Percentiles rank a stretch among this genome's conserved stretches.
These are phyloP conservation scores for Bipolaris bicolor DNA, from an alignment of 2,329 filamentous ascomycete species.

Conservation along the genomic window DNA sequence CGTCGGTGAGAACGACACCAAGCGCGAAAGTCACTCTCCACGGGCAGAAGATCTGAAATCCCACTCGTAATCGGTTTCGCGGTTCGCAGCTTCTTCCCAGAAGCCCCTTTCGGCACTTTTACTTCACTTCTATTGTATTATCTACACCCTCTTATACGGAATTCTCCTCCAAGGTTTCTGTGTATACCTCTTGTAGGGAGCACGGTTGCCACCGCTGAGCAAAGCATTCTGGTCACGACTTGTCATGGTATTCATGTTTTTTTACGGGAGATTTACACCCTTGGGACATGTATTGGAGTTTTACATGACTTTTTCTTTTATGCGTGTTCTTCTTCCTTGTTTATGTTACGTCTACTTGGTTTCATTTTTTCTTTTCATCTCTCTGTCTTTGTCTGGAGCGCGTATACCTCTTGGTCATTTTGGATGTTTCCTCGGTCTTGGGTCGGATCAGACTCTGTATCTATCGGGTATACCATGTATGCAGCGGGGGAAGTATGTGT, in stretches of 20 bases:
- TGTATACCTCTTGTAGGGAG: slow-evolving; percentile 23
- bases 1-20: slow-evolving; percentile 38
- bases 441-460: slow-evolving; percentile 16
- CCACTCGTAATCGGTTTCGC: slow-evolving; percentile 21
- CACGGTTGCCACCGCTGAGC: slow-evolving; percentile 20
- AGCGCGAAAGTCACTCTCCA: slow-evolving; percentile 44
- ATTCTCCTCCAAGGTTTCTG: slow-evolving; percentile 10
- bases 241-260: slow-evolving; percentile 30
- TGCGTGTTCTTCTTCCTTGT: slow-evolving; percentile 6
- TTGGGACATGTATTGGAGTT: slow-evolving; percentile 18
- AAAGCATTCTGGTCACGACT: slow-evolving; percentile 35
- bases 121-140: slow-evolving; percentile 46
- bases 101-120: slow-evolving; percentile 19
- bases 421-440: slow-evolving; percentile 11
- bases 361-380: slow-evolving; percentile 6
- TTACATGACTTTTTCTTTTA: neutral
- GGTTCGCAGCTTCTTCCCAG: neutral
- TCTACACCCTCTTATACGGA: slow-evolving; percentile 27
- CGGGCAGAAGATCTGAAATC: slow-evolving; percentile 42
- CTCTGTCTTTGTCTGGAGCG: slow-evolving; percentile 15
- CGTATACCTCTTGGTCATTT: slow-evolving; percentile 41
- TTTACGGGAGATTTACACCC: slow-evolving; percentile 17
- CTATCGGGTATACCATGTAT: slow-evolving; percentile 28
- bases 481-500: neutral
- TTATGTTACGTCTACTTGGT: slow-evolving; percentile 7